Evolutionary conservation across 371 early-diverging fungal species (phyloP), one percentile per base, ranked within the genome.

Genomic region (Mortierella polycephala): DNA sequence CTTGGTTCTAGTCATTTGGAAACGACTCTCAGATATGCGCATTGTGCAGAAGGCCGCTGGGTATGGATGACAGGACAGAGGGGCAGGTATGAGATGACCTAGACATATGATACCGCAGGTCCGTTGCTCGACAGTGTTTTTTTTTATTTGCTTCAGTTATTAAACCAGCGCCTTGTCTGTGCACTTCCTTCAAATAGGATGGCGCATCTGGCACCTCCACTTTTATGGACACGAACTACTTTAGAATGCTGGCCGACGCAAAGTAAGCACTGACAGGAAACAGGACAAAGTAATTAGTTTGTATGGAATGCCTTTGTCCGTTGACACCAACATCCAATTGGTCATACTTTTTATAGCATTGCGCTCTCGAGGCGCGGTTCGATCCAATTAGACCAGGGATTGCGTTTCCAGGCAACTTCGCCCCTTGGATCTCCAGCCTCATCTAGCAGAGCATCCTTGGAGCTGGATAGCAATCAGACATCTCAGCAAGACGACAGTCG

Each of bases 201-300:
- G 54, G n/a, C 18, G 20, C 57, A 20, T 23, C 66, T 8, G 39
- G 41, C 46, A 23, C 16, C 2, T n/a, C 64, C 4, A 46, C 52
- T 16, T 92, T 83, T 57, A 88, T 90, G 87, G 90, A 91, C 68
- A 70, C 84, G 40, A 90, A 90, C 56, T 92, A 92, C 56, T 92
- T 92, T 72, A 83, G 89, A 50, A 67, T 90, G 55, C 69, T 90
- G 16, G 85, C 85, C n/a, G 68, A 84, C 74, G 51, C 79, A 69
- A 85, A 85, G 87, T 87, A 83, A 73, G 73, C 5, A 51, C 13
- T 2, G 20, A 5, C 9, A 18, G 21, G 3, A 12, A 46, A 5
- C 6, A 46, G 12, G 23, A 44, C 3, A 10, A 9, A n/a, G 5
- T 41, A 41, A 4, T 20, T 40, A 53, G 21, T 2, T 2, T 11